Conservation (phyloP, 768 basidiomycete species). For the Phylloporus scabripes region DNA sequence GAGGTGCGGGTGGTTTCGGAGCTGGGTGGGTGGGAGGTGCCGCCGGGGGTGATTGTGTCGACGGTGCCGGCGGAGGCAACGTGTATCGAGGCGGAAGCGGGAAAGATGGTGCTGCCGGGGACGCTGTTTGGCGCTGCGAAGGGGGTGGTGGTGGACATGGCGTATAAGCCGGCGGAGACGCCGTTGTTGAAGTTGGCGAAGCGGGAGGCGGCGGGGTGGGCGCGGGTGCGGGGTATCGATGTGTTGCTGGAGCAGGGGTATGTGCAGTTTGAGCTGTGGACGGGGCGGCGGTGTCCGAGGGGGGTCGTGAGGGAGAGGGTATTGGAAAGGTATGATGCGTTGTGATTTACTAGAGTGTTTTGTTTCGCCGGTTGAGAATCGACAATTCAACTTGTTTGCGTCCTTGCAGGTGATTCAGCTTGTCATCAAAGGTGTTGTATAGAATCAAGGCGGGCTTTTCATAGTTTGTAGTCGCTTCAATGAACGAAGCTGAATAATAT, state of each 20-base stretch:
- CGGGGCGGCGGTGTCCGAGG: constrained; percentile 56
- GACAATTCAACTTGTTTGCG: too few species aligned
- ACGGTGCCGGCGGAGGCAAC: constrained; percentile 77
- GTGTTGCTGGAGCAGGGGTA: constrained; percentile 88
- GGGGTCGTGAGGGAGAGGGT: constrained; percentile 43
- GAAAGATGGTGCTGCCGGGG: constrained; percentile 24
- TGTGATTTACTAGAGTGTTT: too few species aligned
- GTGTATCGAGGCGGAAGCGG: constrained; percentile 29
- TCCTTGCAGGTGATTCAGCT: too few species aligned
- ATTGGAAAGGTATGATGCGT: constrained; percentile 38
- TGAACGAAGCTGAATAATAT: too few species aligned
- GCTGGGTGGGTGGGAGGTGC: constrained; percentile 49
- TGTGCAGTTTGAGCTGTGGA: constrained; percentile 81
- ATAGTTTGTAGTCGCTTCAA: too few species aligned
- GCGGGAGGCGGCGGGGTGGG: constrained; percentile 50
- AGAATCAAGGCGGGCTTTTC: too few species aligned
- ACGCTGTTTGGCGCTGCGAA: constrained; percentile 57
- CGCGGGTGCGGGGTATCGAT: constrained; percentile 69
- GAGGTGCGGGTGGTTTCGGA: constrained; percentile 55
- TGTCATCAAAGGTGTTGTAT: too few species aligned
- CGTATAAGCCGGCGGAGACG: constrained; percentile 85
- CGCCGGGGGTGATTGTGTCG: constrained; percentile 71
- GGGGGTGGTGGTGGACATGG: constrained; percentile 86
- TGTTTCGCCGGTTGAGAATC: too few species aligned
- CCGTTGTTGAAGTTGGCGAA: constrained; percentile 70